Base-by-base conservation (phyloP, 2,329 filamentous ascomycete genomes). In the Ceratocystis smalleyi region DNA sequence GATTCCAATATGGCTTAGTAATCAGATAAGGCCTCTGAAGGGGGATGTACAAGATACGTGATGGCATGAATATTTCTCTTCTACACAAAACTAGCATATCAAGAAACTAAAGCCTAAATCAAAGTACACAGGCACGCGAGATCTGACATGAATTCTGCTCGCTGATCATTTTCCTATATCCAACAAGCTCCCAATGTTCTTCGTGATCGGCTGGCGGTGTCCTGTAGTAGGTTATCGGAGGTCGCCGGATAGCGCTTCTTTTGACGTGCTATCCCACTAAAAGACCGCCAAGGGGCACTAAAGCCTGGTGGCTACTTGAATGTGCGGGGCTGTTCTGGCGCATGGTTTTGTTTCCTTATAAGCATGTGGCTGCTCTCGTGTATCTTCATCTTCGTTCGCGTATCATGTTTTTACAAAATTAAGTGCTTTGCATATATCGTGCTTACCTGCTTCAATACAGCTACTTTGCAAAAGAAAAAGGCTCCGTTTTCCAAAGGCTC, bases 241-340 rank as follows among this genome's bases (percentile, higher is more conserved):
- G 65, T 65, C 67, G 67, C 67, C 67, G 67, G 30, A 49, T 43
- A 57, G 65, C 62, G 65, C 55, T 49, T 19, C 5, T 57, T n/a
- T 30, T 32, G 6, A 17, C 24, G 22, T 10, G 24, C 22, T 30
- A 40, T 10, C 24, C 40, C 62, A 22, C 57, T 43, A 63, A 64
- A 64, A 35, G 27, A n/a, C 30, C 2, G 5, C 30, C 5, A 24
- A 57, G 5, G 17, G 27, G 54, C 54, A 24, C 54, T 57, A 57
- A 57, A 57, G 5, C 27, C 17, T 30, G n/a, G 8, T 7, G 5
- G 8, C 5, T n/a, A 30, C 51, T 57, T 57, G 32, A 32, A 17
- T 57, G 15, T 57, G 54, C 54, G 51, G 54, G 54, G 54, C 22
- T 51, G 3, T 24, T 10, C 10, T 40, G 5, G 47, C 19, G 19